phyloP scores from a whole-genome alignment of 2,329 filamentous ascomycete species.

The Elsinoe australis region DNA sequence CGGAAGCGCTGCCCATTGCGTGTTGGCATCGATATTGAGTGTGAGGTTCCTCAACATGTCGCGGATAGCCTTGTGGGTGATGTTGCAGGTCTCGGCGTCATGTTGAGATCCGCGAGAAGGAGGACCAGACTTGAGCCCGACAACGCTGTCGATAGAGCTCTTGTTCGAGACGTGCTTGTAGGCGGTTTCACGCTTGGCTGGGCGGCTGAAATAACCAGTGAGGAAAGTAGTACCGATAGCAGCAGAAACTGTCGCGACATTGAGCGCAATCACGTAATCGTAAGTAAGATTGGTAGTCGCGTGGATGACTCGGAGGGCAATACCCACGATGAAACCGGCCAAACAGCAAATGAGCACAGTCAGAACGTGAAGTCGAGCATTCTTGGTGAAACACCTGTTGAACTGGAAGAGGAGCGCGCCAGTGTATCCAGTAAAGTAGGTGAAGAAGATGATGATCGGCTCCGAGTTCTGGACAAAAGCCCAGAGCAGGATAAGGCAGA shows the following conservation, averaged over 20 bases:
- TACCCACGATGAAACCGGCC: slow-evolving; percentile 19
- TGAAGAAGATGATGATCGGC: slow-evolving; percentile 18
- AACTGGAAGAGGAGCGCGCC: slow-evolving; percentile 21
- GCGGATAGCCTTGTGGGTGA: slow-evolving; percentile 15
- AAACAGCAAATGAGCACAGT: slow-evolving; percentile 18
- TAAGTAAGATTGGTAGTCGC: slow-evolving; percentile 15
- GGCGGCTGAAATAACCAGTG: slow-evolving; percentile 18
- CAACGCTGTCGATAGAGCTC: slow-evolving; percentile 6
- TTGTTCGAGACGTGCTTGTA: slow-evolving; percentile 3
- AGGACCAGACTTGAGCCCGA: slow-evolving; percentile 15
- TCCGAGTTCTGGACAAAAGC: slow-evolving; percentile 17
- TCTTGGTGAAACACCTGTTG: slow-evolving; percentile 20
- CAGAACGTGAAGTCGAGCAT: slow-evolving; percentile 17
- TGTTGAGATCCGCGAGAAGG: slow-evolving; percentile 5
- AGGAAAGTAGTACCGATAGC: slow-evolving; percentile 17
- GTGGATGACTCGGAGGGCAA: slow-evolving; percentile 15
- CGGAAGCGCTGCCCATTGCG: slow-evolving; percentile 17
- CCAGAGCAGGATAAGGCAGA: slow-evolving; percentile 18
- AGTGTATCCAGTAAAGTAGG: slow-evolving; percentile 19
- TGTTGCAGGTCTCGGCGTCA: slow-evolving; percentile 14
- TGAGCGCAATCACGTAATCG: slow-evolving; percentile 19
- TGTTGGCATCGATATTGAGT: slow-evolving; percentile 18
- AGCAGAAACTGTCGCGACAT: slow-evolving; percentile 17
- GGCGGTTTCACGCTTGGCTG: neutral
- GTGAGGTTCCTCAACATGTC: slow-evolving; percentile 18